A percentile compares a stretch with the other conserved stretches of the same genome.
These are phyloP conservation scores for Rubia peregrina DNA, from an alignment of 305 asterid genomes.

Conservation along the genomic window DNA sequence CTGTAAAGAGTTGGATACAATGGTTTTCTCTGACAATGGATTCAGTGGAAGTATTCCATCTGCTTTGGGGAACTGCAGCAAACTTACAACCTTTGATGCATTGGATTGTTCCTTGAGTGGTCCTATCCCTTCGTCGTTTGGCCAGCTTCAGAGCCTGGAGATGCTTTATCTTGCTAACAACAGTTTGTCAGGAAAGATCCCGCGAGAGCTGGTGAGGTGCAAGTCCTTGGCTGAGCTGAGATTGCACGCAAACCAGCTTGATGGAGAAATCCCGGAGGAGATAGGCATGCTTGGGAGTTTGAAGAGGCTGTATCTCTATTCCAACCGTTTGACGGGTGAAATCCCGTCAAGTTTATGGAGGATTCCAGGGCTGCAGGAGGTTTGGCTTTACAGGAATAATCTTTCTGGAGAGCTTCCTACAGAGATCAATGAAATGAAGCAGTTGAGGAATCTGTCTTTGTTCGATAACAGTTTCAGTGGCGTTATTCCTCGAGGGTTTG, in stretches of 20 bases:
- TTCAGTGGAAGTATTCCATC: conserved; percentile 51
- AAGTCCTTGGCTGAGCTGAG: conserved; percentile 47
- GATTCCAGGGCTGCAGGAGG: conserved; percentile 45
- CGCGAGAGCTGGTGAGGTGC: conserved; percentile 71
- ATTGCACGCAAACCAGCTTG: conserved; percentile 47
- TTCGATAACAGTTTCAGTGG: conserved; percentile 40
- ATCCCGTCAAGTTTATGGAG: conserved; percentile 63
- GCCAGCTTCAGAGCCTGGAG: conserved; percentile 38
- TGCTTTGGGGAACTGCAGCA: conserved; percentile 56
- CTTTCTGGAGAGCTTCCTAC: conserved; percentile 67
- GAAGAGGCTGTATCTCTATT: conserved; percentile 38
- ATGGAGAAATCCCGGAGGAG: conserved; percentile 58
- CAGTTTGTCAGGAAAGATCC: conserved; percentile 63
- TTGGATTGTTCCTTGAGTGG: conserved; percentile 52
- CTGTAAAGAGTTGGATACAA: conserved; percentile 33
- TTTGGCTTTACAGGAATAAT: conserved; percentile 53
- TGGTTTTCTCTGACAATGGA: conserved; percentile 45
- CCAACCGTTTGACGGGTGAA: conserved; percentile 62
- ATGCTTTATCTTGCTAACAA: conserved; percentile 55
- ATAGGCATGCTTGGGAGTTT: conserved; percentile 49
- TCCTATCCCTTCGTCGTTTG: conserved; percentile 62
- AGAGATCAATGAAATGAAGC: conserved; percentile 54
- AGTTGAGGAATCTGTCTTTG: conserved; percentile 47
- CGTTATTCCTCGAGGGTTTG: conserved; percentile 63
- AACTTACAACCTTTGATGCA: conserved; percentile 41